phyloP scores from a whole-genome alignment of 1,284 basidiomycete genomes.

The Puccinia novopanici region DNA sequence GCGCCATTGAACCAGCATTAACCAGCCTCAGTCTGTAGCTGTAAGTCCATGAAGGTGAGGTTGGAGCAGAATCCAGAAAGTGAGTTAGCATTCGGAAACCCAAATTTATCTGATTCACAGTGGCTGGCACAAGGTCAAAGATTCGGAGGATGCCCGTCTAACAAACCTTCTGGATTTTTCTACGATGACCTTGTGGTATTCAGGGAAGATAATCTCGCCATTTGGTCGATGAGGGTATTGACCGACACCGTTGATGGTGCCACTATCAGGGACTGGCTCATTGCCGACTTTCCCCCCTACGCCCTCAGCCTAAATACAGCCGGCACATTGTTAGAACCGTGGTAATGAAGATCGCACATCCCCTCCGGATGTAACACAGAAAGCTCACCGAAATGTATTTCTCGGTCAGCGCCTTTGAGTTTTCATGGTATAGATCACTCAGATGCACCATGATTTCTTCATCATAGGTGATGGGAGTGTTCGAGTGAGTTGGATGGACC shows the following conservation, averaged over 20 bases:
- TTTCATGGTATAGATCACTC: conserved; percentile 49
- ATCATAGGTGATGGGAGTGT: conserved; percentile 28
- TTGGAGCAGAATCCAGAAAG: too few species aligned
- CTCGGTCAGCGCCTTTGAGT: conserved; percentile 24
- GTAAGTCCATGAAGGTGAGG: background rate
- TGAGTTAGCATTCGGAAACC: background rate
- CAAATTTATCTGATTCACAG: background rate
- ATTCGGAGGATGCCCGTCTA: background rate
- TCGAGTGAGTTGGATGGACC: conserved; percentile 42
- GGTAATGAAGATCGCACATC: background rate
- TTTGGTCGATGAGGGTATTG: conserved; percentile 44
- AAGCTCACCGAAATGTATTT: conserved; percentile 47
- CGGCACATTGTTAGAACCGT: background rate
- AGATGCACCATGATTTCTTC: conserved; percentile 46
- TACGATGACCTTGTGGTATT: conserved; percentile 37
- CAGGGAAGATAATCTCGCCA: conserved; percentile 31
- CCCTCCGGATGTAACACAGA: background rate
- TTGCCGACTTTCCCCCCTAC: conserved; percentile 30
- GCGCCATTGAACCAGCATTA: conserved; percentile 52
- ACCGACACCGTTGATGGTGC: conserved; percentile 48
- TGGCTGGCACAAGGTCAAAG: background rate
- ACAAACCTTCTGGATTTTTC: conserved; percentile 37
- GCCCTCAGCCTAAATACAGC: conserved; percentile 24
- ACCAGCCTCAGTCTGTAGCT: conserved; percentile 46
- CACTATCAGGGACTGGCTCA: conserved; percentile 48